Base-by-base conservation (phyloP, 306 rosid genomes). In the Dicorynia guianensis region DNA sequence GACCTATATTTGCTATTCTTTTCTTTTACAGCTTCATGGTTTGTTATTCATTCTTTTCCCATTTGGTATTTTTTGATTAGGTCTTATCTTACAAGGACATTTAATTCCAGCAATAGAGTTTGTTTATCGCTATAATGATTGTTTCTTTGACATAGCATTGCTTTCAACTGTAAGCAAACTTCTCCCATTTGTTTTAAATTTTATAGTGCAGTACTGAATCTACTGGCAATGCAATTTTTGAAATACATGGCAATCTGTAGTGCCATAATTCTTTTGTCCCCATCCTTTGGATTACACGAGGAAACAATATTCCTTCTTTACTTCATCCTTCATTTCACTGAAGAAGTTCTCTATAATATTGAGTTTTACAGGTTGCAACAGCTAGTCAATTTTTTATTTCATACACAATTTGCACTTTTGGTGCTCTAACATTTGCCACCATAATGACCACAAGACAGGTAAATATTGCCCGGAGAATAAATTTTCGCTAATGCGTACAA, bases 361-460 rank as follows among this genome's bases (percentile, higher is more conserved):
- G 78, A 58, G 60, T 67, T 68, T 46, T 63, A 44, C 95, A 92
- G 98, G 97, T 95, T 72, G 97, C 98, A 56, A 95, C 97, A 36
- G 83, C 81, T 9, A 92, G 96, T 76, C 98, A 95, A 48, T 95
- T 95, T 84, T 95, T 92, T 81, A 95, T 95, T 82, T 95, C 98
- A 55, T 92, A 92, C 96, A 92, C 97, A 46, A 95, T 95, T 79
- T 97, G 98, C 68, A 95, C 89, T 57, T 95, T 95, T 46, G 98
- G 97, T 15, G 97, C 98, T 76, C 87, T 95, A 25, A 89, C 92
- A 7, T 95, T 95, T 79, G 98, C 98, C 46, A 92, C 96, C 39
- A 95, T 95, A 87, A 95, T 95, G 98, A 95, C 97, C 88, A 95
- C 98, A 72, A 87, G 98, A 95, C 98, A 95, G 97, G 98, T 87